These are phyloP conservation scores for Kwoniella shivajii DNA, from an alignment of 1,284 basidiomycete genomes.

Conservation along the genomic window DNA sequence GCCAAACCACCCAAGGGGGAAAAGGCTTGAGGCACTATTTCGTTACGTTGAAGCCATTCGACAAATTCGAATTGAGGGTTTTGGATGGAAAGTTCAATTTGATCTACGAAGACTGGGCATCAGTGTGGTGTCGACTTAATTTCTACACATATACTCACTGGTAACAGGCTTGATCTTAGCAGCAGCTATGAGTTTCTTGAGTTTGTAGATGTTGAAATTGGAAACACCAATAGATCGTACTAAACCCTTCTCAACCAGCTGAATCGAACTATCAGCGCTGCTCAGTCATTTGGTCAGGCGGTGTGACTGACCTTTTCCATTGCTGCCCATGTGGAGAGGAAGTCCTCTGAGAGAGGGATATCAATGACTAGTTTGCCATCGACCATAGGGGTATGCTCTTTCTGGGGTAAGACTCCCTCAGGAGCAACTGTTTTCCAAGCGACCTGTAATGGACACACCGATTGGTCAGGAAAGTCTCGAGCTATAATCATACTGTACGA, in stretches of 20 bases:
- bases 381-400: conserved; percentile 42
- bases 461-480: background rate
- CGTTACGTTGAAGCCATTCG: conserved; percentile 62
- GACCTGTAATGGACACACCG: conserved; percentile 33
- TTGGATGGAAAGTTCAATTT: conserved; percentile 81
- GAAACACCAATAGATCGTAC: conserved; percentile 68
- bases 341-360: conserved; percentile 66
- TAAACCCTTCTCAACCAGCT: conserved; percentile 56
- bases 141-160: conserved; percentile 43
- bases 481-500: conserved; percentile 7
- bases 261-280: background rate
- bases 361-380: conserved; percentile 60
- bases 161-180: conserved; percentile 63
- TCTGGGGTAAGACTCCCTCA: conserved; percentile 37
- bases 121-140: background rate
- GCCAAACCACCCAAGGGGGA: conserved; percentile 72
- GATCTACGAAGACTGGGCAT: conserved; percentile 26
- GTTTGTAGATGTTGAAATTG: conserved; percentile 67
- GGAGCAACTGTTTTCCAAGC: conserved; percentile 47
- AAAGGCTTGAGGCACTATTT: conserved; percentile 73
- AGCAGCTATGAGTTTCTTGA: conserved; percentile 67
- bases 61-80: conserved; percentile 80
- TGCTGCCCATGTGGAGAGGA: conserved; percentile 65
- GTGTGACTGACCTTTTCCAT: conserved; percentile 59
- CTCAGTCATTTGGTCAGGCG: background rate